These are phyloP conservation scores for Emmonsiellopsis sp. DNA, from an alignment of 2,329 filamentous ascomycete genomes.

Conservation along the genomic window DNA sequence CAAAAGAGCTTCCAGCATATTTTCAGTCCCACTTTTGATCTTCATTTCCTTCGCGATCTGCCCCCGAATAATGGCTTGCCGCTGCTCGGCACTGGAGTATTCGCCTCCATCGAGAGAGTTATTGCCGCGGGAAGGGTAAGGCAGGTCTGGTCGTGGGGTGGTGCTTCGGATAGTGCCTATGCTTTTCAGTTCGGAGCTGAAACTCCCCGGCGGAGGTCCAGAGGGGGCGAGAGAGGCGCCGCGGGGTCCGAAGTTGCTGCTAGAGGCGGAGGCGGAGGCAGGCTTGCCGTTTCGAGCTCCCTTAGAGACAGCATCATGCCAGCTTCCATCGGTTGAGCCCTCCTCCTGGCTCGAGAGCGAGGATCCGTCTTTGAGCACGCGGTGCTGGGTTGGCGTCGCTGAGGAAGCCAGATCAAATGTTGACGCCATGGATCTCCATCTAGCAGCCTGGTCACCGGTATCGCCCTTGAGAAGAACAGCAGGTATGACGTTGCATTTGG, in stretches of 20 bases:
- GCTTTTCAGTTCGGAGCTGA: slow-evolving; percentile 77
- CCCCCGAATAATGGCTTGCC: slow-evolving; percentile 67
- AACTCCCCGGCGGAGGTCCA: slow-evolving; percentile 71
- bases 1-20: slow-evolving; percentile 90
- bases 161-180: slow-evolving; percentile 55
- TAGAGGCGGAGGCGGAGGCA: slow-evolving; percentile 45
- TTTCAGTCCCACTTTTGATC: slow-evolving; percentile 96
- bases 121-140: slow-evolving; percentile 38
- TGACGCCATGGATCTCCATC: slow-evolving; percentile 39
- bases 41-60: slow-evolving; percentile 91
- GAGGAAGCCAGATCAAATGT: slow-evolving; percentile 34
- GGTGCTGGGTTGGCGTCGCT: slow-evolving; percentile 33
- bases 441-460: slow-evolving; percentile 22
- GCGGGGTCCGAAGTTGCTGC: slow-evolving; percentile 57
- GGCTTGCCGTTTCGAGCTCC: slow-evolving; percentile 39
- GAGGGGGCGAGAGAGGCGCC: slow-evolving; percentile 62
- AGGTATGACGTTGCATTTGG: slow-evolving; percentile 10
- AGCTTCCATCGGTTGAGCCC: slow-evolving; percentile 29
- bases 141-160: slow-evolving; percentile 48
- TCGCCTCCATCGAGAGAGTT: slow-evolving; percentile 54
- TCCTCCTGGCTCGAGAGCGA: slow-evolving; percentile 30
- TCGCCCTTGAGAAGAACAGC: slow-evolving; percentile 9
- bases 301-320: slow-evolving; percentile 25
- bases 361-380: slow-evolving; percentile 27
- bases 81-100: slow-evolving; percentile 56